Evolutionary conservation across 768 basidiomycete species (phyloP), one percentile per base, ranked within the genome.

Genomic region (Lanmaoa rubissima): DNA sequence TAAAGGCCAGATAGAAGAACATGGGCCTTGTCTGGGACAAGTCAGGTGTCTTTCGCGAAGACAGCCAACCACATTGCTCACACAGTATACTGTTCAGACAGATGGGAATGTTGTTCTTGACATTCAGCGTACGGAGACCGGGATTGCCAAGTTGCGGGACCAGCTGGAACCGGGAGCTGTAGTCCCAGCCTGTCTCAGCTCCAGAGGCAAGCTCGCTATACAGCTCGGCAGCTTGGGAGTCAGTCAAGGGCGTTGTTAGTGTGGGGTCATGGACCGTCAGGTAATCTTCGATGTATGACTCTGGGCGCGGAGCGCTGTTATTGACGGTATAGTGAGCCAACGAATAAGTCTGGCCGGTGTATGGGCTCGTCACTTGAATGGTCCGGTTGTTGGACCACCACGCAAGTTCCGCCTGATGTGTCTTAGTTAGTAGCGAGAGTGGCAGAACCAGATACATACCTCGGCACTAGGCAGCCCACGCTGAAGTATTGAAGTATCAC

Each of bases 181-280:
- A 68, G 42, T 65, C 63, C 72, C 64, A 70, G 58, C 90, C 92
- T 12, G 82, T 83, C 75, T 98, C 95, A 1, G 93, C 95, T 36
- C 92, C 94, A 52, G 81, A 83, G 0, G 95, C 95, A 21, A 98
- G 81, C 67, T 97, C 91, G 7, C 88, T 81, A 64, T 94, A 97
- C n/a, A 98, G 66, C 1, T 76, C 81, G 0, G 80, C 79, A 41
- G 79, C 77, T 65, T 87, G 74, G 2, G 79, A 73, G 28, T 83
- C 85, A 52, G 83, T 88, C 52, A 92, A 73, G 9, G 83, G 72
- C 1, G 83, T 77, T 21, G 71, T 69, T 21, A 82, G 67, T 0
- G 74, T 74, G 2, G 87, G 82, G 53, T 84, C 87, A 55, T 92
- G 83, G n/a, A 82, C 87, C 0, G 90, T 92, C 16, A 73, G 62